Base-by-base conservation (phyloP, 2,329 filamentous ascomycete genomes). In the Fusarium agapanthi region DNA sequence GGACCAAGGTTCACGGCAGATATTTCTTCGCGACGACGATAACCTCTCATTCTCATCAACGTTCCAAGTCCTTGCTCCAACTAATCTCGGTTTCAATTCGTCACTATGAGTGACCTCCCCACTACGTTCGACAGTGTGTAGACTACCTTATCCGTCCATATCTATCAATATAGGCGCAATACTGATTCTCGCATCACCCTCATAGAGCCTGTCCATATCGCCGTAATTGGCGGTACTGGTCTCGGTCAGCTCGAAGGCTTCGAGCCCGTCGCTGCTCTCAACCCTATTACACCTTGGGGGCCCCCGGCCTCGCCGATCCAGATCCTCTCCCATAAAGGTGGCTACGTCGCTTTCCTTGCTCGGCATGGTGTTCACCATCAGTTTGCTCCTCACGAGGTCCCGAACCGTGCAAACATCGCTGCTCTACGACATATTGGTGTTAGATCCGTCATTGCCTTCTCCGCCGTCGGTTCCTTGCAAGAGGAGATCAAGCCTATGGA, bases 401-500 rank as follows among this genome's bases (percentile, higher is more conserved):
- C 95, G 67, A 90, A 91, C 74, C 94, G 94, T 72, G 96, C 96
- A 83, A 99, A 98, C 86, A 97, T 99, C 79, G 95, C 96, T n/a
- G 96, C 96, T n/a, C 88, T 99, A 71, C 92, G 96, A 74, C 91
- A 90, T 77, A 87, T 99, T 69, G 96, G 96, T 75, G 96, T 98
- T 50, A 91, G 95, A 79, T 93, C 91, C 80, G 90, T 98, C 81
- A 93, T 99, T 80, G 95, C 95, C 72, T 99, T 99, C 86, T 95
- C 92, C 73, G 96, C 96, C 54, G 96, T 99, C 64, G 96, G 96
- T 71, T 95, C 92, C 78, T 86, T 99, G 80, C 94, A 93, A 81
- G 96, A 98, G 85, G 90, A 94, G 79, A 95, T 99, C 82, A 94
- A 93, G 84, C 96, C 96, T 47, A 92, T 96, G 84, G 96, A 99